A percentile compares a stretch with the other conserved stretches of the same genome.
Evolutionary conservation across 2,329 filamentous ascomycete species (phyloP).

Genomic region (Arachnomyces sp.): DNA sequence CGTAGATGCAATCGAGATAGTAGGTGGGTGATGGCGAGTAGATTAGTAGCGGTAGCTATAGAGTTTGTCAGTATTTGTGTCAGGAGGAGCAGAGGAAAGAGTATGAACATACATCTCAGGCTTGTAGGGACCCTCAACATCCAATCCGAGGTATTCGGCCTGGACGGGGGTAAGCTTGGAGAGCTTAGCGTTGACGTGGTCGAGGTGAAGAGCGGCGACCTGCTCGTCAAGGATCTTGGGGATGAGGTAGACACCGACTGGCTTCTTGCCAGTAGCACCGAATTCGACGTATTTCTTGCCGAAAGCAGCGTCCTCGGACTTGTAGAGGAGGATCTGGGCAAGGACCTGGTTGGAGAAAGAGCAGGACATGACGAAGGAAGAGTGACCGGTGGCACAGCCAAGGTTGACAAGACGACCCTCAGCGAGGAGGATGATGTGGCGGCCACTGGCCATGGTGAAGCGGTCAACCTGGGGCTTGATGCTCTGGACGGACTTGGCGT

Average conservation of each 20-base stretch:
- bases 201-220: slow-evolving; percentile 87
- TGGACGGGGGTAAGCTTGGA: slow-evolving; percentile 76
- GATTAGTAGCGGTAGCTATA: slow-evolving; percentile 60
- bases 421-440: slow-evolving; percentile 95
- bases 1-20: slow-evolving; percentile 17
- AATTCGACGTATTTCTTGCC: slow-evolving; percentile 94
- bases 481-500: slow-evolving; percentile 86
- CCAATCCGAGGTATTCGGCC: slow-evolving; percentile 88
- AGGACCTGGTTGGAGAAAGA: slow-evolving; percentile 99
- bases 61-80: slow-evolving; percentile 21
- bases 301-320: slow-evolving; percentile 79
- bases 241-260: slow-evolving; percentile 87
- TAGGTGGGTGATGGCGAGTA: slow-evolving; percentile 10
- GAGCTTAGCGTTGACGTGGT: slow-evolving; percentile 90
- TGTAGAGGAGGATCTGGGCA: slow-evolving; percentile 97
- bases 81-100: background rate
- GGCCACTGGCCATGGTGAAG: slow-evolving; percentile 86
- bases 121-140: slow-evolving; percentile 89
- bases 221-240: slow-evolving; percentile 99
- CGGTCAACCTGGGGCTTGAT: slow-evolving; percentile 99
- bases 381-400: slow-evolving; percentile 97
- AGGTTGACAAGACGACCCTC: slow-evolving; percentile 99
- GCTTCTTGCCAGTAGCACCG: slow-evolving; percentile 82
- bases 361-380: slow-evolving; percentile 99
- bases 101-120: slow-evolving; percentile 61